A percentile compares a stretch with the other conserved stretches of the same genome.
Evolutionary conservation across 345 rosid genomes (phyloP).

Genomic region (Syzygium jambos): DNA sequence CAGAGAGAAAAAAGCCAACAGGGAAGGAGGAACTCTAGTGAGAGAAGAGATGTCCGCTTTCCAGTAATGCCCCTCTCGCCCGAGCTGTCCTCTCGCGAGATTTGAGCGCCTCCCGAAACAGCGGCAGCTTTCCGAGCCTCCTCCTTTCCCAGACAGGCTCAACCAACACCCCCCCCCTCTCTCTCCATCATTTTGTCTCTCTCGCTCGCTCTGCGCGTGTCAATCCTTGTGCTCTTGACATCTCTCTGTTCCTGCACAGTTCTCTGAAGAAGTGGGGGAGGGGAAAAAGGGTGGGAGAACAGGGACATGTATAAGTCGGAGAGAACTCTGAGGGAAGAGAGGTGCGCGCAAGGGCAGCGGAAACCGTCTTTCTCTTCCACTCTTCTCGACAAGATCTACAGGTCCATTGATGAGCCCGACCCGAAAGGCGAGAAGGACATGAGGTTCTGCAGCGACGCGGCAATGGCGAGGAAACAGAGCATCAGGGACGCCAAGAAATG

Average conservation of each 20-base stretch:
- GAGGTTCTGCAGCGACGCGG: conserved; percentile 27
- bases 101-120: not conserved
- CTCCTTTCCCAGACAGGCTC: not conserved
- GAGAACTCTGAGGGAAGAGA: conserved; percentile 17
- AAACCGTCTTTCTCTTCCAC: conserved; percentile 86
- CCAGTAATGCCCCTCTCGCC: not conserved
- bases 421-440: conserved; percentile 21
- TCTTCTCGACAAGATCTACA: conserved; percentile 89
- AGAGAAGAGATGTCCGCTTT: not conserved
- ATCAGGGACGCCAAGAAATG: not conserved
- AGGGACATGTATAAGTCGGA: conserved; percentile 31
- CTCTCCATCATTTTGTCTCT: not conserved
- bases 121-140: not conserved
- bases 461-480: conserved; percentile 21
- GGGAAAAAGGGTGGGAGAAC: not conserved
- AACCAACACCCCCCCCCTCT: not conserved
- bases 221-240: conserved; percentile 4
- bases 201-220: not conserved
- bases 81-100: not conserved
- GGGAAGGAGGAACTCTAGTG: not conserved
- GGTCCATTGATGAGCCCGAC: conserved; percentile 55
- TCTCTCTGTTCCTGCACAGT: conserved; percentile 18
- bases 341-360: conserved; percentile 9
- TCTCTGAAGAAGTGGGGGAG: not conserved
- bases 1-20: not conserved